These are phyloP conservation scores for Tolypocladium tundrense DNA, from an alignment of 2,329 filamentous ascomycete genomes.

Conservation along the genomic window DNA sequence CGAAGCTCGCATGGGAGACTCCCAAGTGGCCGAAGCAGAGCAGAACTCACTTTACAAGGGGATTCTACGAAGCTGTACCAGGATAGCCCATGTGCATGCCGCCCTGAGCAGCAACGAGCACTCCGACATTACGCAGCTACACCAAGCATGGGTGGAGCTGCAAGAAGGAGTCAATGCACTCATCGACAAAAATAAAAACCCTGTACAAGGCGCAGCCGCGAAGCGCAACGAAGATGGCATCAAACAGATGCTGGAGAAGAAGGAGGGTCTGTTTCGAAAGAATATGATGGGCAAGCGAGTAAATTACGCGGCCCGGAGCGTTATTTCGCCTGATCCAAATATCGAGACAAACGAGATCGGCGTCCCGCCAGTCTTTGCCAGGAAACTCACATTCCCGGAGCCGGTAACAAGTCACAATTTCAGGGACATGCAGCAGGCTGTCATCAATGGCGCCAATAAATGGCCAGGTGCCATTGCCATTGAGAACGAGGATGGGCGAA, in stretches of 20 bases:
- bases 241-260: constrained; percentile 97
- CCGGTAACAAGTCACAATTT: constrained; percentile 97
- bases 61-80: constrained; percentile 66
- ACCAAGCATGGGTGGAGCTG: constrained; percentile 71
- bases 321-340: constrained; percentile 96
- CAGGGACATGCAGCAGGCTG: constrained; percentile 87
- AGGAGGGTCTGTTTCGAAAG: constrained; percentile 94
- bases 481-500: constrained; percentile 88
- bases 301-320: constrained; percentile 93
- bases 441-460: constrained; percentile 85
- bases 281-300: constrained; percentile 99
- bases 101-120: constrained; percentile 33
- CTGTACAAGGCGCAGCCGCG: constrained; percentile 65
- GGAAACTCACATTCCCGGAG: constrained; percentile 91
- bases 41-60: constrained; percentile 82
- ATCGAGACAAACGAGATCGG: constrained; percentile 99
- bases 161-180: constrained; percentile 86
- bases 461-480: constrained; percentile 94
- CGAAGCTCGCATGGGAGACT: constrained; percentile 69
- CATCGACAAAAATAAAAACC: constrained; percentile 82
- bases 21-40: constrained; percentile 75
- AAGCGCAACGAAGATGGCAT: constrained; percentile 83
- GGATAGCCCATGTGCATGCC: constrained; percentile 59
- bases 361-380: constrained; percentile 94
- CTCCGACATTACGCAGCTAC: constrained; percentile 56